Percentiles rank a stretch among this genome's conserved stretches.
Evolutionary conservation across 2,329 filamentous ascomycete species (phyloP).

Genomic region (Penicillium crustosum): DNA sequence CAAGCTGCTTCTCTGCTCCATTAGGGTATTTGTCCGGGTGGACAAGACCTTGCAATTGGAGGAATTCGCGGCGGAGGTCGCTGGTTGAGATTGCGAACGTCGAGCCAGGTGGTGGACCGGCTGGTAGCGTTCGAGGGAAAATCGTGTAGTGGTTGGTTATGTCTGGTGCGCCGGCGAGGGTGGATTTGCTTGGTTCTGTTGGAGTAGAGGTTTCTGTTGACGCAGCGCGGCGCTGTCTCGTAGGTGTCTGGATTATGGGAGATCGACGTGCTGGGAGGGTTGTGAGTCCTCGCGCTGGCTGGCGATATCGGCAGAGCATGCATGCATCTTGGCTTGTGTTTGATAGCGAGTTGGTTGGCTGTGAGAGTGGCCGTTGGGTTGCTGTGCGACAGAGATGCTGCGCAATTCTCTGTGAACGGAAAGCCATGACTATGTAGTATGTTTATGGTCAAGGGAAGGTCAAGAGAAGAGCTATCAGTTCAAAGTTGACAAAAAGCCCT

Average conservation of each 20-base stretch:
- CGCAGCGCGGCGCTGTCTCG: constrained; percentile 13
- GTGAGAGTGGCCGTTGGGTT: background rate
- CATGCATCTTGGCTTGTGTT: constrained; percentile 15
- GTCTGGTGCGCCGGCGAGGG: constrained; percentile 32
- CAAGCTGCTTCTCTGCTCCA: constrained; percentile 54
- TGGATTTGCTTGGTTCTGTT: background rate
- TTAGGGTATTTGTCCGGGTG: constrained; percentile 52
- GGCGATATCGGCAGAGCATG: constrained; percentile 16
- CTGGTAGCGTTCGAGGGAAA: constrained; percentile 76
- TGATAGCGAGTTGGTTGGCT: constrained; percentile 6
- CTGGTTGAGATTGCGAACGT: constrained; percentile 72
- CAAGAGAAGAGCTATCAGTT: background rate
- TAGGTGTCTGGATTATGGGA: background rate
- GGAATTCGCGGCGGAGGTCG: constrained; percentile 77
- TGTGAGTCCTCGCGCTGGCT: constrained; percentile 4
- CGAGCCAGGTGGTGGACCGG: constrained; percentile 73
- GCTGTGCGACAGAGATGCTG: constrained; percentile 9
- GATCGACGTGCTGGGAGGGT: background rate
- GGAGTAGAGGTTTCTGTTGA: constrained; percentile 19
- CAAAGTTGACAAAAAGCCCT: background rate
- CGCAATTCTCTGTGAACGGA: constrained; percentile 13
- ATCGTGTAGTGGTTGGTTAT: constrained; percentile 74
- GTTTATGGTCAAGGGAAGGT: background rate
- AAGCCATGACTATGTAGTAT: constrained; percentile 14
- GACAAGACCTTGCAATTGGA: constrained; percentile 67